Evolutionary conservation across 2,329 filamentous ascomycete genomes (phyloP).

Genomic region (Penicillium palitans): DNA sequence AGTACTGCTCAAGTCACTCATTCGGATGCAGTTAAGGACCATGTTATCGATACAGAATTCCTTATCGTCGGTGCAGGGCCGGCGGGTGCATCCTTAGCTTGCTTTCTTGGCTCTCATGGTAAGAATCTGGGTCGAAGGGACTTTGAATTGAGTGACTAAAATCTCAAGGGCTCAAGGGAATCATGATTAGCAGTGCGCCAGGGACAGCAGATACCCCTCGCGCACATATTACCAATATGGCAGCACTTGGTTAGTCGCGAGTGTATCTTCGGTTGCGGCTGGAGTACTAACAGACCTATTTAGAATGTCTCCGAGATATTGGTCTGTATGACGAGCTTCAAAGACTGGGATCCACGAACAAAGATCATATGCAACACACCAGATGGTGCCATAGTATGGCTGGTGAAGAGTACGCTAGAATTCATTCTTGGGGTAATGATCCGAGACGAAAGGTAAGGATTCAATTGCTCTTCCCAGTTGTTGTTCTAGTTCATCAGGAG

Average conservation of each 20-base stretch:
- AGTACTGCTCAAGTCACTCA: not conserved
- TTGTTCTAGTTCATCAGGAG: not conserved
- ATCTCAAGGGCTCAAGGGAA: slow-evolving; percentile 35
- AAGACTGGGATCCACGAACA: slow-evolving; percentile 33
- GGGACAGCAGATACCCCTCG: slow-evolving; percentile 58
- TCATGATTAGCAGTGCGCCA: slow-evolving; percentile 54
- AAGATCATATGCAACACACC: slow-evolving; percentile 51
- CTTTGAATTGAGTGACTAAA: not conserved
- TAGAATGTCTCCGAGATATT: slow-evolving; percentile 56
- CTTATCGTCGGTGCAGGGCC: slow-evolving; percentile 5
- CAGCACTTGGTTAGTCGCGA: slow-evolving; percentile 44
- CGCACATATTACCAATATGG: slow-evolving; percentile 63
- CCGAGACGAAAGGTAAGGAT: slow-evolving; percentile 44
- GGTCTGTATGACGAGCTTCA: slow-evolving; percentile 48
- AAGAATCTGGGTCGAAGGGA: not conserved
- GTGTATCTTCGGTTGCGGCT: not conserved
- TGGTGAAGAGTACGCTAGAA: slow-evolving; percentile 53
- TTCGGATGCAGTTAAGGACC: not conserved
- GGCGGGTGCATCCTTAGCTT: not conserved
- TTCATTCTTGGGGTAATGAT: slow-evolving; percentile 55
- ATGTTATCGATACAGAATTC: not conserved
- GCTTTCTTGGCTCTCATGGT: slow-evolving; percentile 1
- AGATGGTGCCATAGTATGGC: slow-evolving; percentile 57
- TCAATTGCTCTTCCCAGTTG: not conserved
- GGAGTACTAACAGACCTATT: not conserved